These are phyloP conservation scores for Viridothelium virens DNA, from an alignment of 495 filamentous ascomycete genomes.

Conservation along the genomic window DNA sequence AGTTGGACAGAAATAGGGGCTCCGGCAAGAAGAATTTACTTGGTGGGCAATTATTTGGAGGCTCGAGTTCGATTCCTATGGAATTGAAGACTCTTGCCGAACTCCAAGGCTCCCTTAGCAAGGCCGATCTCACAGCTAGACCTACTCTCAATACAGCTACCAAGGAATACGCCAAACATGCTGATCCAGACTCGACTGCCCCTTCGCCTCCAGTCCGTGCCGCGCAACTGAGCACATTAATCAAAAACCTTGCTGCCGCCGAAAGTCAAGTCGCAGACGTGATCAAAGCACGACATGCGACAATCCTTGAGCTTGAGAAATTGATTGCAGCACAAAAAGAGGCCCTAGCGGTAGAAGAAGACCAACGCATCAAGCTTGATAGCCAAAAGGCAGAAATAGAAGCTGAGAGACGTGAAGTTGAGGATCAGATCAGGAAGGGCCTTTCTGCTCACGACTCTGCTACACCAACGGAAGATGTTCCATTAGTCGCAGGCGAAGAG, in stretches of 20 bases:
- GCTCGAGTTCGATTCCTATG: constrained; percentile 51
- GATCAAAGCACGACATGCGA: constrained; percentile 71
- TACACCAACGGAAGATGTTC: constrained; percentile 31
- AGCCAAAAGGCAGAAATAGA: constrained; percentile 61
- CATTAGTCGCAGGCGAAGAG: constrained; percentile 36
- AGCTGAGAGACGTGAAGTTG: constrained; percentile 71
- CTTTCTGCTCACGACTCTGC: constrained; percentile 45
- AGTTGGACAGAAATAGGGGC: constrained; percentile 70
- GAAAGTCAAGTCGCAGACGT: constrained; percentile 84
- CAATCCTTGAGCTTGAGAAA: constrained; percentile 76
- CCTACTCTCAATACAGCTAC: constrained; percentile 59
- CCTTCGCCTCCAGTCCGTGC: constrained; percentile 84
- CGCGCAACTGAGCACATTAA: constrained; percentile 74
- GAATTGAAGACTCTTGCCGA: constrained; percentile 69
- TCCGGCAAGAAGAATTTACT: constrained; percentile 56
- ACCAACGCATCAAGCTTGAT: constrained; percentile 49
- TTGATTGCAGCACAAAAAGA: constrained; percentile 66
- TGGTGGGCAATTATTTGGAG: constrained; percentile 60
- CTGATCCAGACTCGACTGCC: constrained; percentile 53
- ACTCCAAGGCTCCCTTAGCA: constrained; percentile 63
- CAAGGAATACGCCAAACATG: constrained; percentile 72
- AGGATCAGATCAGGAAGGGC: constrained; percentile 78
- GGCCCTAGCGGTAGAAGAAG: constrained; percentile 60
- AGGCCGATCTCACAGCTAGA: constrained; percentile 54
- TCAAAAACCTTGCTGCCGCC: constrained; percentile 83